These are phyloP conservation scores for Tetrahymena thermophila DNA, from an alignment of 73 alveolate genomes.

Conservation along the genomic window DNA sequence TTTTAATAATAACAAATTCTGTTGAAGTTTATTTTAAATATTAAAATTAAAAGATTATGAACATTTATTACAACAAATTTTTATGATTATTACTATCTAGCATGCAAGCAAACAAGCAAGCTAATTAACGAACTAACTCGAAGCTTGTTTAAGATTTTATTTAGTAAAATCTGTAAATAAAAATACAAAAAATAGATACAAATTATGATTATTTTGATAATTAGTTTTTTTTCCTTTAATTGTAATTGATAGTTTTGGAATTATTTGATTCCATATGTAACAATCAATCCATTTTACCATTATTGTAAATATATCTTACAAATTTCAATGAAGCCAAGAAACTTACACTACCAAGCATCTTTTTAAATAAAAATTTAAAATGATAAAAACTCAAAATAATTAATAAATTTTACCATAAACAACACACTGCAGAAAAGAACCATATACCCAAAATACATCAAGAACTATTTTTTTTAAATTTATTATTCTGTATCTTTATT, in stretches of 20 bases:
- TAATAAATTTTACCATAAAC: neutral
- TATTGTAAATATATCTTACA: neutral
- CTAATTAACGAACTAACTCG: too few relatives aligned
- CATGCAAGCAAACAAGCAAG: too few relatives aligned
- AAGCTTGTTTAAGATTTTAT: neutral
- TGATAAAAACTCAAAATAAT: neutral
- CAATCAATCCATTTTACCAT: neutral
- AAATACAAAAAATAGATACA: neutral
- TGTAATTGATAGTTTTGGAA: too few relatives aligned
- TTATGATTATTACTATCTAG: too few relatives aligned
- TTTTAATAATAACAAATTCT: neutral
- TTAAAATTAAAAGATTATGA: too few relatives aligned
- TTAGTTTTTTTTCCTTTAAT: too few relatives aligned
- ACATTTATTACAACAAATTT: neutral
- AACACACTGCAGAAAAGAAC: neutral
- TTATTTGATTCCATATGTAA: too few relatives aligned
- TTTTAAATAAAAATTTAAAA: neutral
- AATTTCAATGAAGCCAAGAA: neutral
- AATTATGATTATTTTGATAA: too few relatives aligned
- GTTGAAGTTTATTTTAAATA: neutral
- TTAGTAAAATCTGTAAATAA: neutral
- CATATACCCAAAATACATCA: neutral
- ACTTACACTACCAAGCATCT: constrained; percentile 2
- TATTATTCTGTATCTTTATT: too few relatives aligned
- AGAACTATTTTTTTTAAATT: neutral